Evolutionary conservation across 2,329 filamentous ascomycete genomes (phyloP).

Genomic region (Arthrobotrys sphaeroides): DNA sequence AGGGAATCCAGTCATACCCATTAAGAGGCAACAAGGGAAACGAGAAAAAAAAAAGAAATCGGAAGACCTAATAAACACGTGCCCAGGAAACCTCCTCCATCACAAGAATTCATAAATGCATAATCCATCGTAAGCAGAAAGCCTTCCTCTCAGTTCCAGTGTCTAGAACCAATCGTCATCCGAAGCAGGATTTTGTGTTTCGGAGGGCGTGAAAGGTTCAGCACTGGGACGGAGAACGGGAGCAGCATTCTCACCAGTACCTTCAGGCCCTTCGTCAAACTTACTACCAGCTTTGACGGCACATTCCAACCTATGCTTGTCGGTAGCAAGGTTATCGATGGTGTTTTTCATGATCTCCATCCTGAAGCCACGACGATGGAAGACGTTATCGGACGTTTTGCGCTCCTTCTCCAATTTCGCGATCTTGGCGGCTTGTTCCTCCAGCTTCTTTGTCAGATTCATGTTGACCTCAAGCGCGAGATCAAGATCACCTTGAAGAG

Average conservation of each 20-base stretch:
- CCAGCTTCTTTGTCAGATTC: neutral
- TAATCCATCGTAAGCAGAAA: neutral
- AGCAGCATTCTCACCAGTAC: neutral
- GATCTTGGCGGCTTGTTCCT: neutral
- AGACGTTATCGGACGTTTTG: neutral
- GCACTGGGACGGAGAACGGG: neutral
- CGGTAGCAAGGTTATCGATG: conserved; percentile 29
- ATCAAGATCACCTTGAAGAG: neutral
- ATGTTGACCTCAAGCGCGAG: neutral
- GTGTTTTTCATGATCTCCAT: conserved; percentile 20
- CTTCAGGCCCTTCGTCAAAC: neutral
- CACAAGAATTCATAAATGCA: no score
- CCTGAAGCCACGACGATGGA: conserved; percentile 15
- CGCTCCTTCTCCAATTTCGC: neutral
- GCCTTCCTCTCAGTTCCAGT: neutral
- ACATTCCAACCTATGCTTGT: conserved; percentile 9
- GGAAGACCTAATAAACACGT: no score
- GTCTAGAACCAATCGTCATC: neutral
- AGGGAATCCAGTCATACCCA: neutral
- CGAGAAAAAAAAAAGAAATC: neutral
- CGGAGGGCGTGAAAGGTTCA: neutral
- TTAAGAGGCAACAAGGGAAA: no score
- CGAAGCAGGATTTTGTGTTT: neutral
- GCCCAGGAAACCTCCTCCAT: no score
- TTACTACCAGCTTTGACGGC: conserved; percentile 2